Conservation (phyloP, 1,284 basidiomycete genomes). For the Inonotus hispidus region DNA sequence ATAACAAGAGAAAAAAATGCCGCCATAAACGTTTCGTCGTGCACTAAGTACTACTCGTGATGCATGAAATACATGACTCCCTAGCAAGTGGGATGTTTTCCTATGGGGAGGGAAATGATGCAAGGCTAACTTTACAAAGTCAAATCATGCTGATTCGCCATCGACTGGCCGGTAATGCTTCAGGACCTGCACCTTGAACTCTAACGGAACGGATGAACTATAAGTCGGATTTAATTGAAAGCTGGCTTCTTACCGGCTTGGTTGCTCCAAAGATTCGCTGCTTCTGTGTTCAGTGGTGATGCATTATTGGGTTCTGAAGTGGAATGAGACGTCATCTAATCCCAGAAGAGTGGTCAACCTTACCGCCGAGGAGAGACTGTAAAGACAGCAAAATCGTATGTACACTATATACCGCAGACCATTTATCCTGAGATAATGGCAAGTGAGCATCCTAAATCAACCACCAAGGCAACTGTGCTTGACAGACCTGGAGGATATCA, state of each 20-base stretch:
- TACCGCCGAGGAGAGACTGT: slow-evolving; percentile 80
- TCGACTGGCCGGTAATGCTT: slow-evolving; percentile 65
- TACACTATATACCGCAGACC: slow-evolving; percentile 87
- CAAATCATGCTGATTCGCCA: slow-evolving; percentile 36
- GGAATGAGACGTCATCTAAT: background rate
- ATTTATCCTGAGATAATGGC: slow-evolving; percentile 60
- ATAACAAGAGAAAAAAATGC: background rate
- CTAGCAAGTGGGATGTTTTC: slow-evolving; percentile 1
- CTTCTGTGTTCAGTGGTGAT: slow-evolving; percentile 80
- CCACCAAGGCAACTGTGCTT: background rate
- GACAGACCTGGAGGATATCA: slow-evolving; percentile 69
- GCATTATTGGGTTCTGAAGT: slow-evolving; percentile 80
- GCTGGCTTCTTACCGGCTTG: slow-evolving; percentile 46
- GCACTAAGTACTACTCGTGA: background rate
- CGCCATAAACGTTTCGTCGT: background rate
- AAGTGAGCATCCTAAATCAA: background rate
- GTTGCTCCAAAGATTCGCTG: slow-evolving; percentile 69
- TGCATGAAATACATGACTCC: slow-evolving; percentile 12
- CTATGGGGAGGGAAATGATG: slow-evolving; percentile 9
- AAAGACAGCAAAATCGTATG: slow-evolving; percentile 83
- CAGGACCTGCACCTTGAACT: slow-evolving; percentile 67
- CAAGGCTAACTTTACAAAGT: background rate
- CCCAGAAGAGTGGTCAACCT: slow-evolving; percentile 23
- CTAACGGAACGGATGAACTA: slow-evolving; percentile 32
- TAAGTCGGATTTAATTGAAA: background rate